Evolutionary conservation across 2,329 filamentous ascomycete species (phyloP), one percentile per base, ranked within the genome.

Genomic region (Parastagonospora nodorum): DNA sequence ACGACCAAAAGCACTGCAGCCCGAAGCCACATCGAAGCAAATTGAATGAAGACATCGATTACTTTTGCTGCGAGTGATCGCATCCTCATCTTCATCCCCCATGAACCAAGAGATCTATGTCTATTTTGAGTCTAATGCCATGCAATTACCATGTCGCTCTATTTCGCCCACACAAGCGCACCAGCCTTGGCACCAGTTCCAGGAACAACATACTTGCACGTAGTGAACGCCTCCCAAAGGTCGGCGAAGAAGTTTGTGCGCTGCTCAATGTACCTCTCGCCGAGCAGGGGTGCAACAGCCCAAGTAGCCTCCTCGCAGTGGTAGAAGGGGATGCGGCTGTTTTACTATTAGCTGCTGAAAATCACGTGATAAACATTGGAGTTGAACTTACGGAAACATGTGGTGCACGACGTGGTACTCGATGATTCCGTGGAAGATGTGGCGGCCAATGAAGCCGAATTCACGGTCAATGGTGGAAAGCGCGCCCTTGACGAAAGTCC

Each of bases 371-470:
- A 27, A 16, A 28, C 2, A 8, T 11, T 5, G 37, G 12, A 12
- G 16, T 12, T 38, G 10, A 2, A 53, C 63, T 56, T 61, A 67
- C 74, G 83, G 80, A 70, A 86, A 83, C 9, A 84, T 73, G 60
- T 88, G 85, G 69, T 87, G 84, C 19, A 86, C 78, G 14, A 87
- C 84, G 63, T 87, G 84, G 44, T 81, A 81, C 57, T 85, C 84
- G 38, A 86, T 84, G 67, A 87, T 87, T 55, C 82, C 81, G 71
- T 88, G 85, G 78, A 88, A 86, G 54, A 88, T 74, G 69, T 87
- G 80, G n/a, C 78, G 78, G 42, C 84, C 85, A 55, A 87, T 80
- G 67, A 84, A 86, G 37, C 85, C 85, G 54, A 86, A 83, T 50
- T 85, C 82, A 39, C 85, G 82, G 70, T 88, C 85, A 27, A 88